These are phyloP conservation scores for Kockiozyma suomiensis DNA, from an alignment of 805 yeast species.

Conservation along the genomic window DNA sequence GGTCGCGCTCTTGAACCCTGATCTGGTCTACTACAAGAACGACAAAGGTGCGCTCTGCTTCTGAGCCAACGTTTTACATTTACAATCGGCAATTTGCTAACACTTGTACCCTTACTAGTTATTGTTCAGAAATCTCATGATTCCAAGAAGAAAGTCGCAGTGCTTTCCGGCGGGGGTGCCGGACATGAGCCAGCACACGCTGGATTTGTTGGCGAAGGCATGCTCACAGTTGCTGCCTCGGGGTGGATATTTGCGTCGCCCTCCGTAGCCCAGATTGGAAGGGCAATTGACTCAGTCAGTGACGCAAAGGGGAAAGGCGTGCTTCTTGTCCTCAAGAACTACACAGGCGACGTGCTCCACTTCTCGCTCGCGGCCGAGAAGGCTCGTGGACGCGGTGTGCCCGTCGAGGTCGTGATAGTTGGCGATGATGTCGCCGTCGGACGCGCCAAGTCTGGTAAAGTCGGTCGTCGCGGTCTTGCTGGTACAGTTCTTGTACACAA, in stretches of 20 bases:
- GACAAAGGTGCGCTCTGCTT: constrained; percentile 59
- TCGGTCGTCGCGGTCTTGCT: constrained; percentile 92
- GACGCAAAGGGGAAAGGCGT: constrained; percentile 68
- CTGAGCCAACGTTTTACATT: too few relatives aligned
- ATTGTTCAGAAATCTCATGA: constrained; percentile 38
- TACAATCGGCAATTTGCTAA: too few relatives aligned
- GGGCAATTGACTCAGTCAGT: constrained; percentile 52
- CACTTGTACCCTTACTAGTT: too few relatives aligned
- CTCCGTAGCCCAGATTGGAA: constrained; percentile 80
- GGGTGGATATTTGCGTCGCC: constrained; percentile 96
- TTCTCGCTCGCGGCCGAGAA: constrained; percentile 91
- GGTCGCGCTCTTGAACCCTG: constrained; percentile 58
- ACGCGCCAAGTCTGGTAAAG: constrained; percentile 82
- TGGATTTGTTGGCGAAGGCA: constrained; percentile 84
- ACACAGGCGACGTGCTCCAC: constrained; percentile 92
- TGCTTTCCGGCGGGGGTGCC: constrained; percentile 90
- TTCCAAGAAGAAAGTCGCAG: constrained; percentile 50
- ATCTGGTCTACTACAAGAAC: constrained; percentile 54
- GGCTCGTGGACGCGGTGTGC: constrained; percentile 74
- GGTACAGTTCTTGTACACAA: constrained; percentile 90
- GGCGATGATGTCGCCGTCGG: constrained; percentile 96
- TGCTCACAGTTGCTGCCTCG: constrained; percentile 83
- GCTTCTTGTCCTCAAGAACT: constrained; percentile 80
- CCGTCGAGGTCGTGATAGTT: constrained; percentile 72
- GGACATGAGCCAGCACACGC: constrained; percentile 97